phyloP scores from a whole-genome alignment of 2,329 filamentous ascomycete genomes.

The Talaromyces amestolkiae region DNA sequence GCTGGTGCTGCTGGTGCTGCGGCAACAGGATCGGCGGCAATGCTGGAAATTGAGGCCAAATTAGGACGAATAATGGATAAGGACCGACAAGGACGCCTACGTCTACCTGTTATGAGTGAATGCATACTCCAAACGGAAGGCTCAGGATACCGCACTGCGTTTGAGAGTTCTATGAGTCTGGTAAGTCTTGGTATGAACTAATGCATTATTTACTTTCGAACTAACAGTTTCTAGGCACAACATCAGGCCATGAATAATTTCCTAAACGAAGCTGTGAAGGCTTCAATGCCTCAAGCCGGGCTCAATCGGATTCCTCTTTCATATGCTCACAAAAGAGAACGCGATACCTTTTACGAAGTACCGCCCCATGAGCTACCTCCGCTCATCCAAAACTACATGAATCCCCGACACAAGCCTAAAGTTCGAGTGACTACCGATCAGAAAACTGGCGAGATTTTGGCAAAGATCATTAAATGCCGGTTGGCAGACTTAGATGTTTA shows the following conservation, averaged over 20 bases:
- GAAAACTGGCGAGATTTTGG: constrained; percentile 66
- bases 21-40: constrained; percentile 62
- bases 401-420: constrained; percentile 58
- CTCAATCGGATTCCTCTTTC: constrained; percentile 50
- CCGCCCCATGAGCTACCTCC: constrained; percentile 62
- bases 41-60: constrained; percentile 93
- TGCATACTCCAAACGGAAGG: constrained; percentile 63
- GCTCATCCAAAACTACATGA: constrained; percentile 61
- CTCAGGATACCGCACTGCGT: constrained; percentile 57
- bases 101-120: constrained; percentile 67
- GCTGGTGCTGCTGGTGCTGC: constrained; percentile 55
- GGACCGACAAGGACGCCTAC: constrained; percentile 66
- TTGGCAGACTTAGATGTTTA: constrained; percentile 84
- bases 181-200: constrained; percentile 51
- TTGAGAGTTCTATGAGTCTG: constrained; percentile 87
- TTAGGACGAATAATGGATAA: constrained; percentile 77
- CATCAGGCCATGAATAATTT: constrained; percentile 82
- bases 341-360: constrained; percentile 80
- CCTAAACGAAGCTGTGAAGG: constrained; percentile 67
- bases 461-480: constrained; percentile 88
- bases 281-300: constrained; percentile 44
- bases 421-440: constrained; percentile 76
- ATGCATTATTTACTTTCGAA: neutral
- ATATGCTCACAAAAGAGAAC: constrained; percentile 79
- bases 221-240: constrained; percentile 58